Evolutionary conservation across 2,329 filamentous ascomycete genomes (phyloP), one percentile per base, ranked within the genome.

Genomic region (Cladosporium sp.): DNA sequence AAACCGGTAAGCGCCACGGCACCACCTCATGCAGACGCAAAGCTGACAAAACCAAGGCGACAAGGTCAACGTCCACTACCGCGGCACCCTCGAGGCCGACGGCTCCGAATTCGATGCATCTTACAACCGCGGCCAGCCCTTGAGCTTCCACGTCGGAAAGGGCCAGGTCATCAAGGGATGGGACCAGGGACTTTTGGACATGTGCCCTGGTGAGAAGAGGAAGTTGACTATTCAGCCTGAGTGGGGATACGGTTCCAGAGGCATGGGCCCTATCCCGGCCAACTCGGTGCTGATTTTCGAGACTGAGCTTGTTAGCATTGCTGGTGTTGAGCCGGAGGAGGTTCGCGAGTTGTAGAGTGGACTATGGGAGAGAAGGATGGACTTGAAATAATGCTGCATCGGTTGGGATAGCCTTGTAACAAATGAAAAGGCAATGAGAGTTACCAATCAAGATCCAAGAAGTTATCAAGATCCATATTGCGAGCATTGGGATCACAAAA

Each of bases 161-260:
- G 88, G 89, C 38, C 80, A 86, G 67, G 93, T 97, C 43, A 98
- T 98, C 67, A 84, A 87, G 73, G 92, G 92, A 65, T 96, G 91
- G 92, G 92, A 97, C 62, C 72, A 94, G 66, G 92, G 92, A 43
- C 78, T 97, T 33, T 62, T 93, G 48, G 88, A 88, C 64, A 96
- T 97, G 91, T 97, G 93, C 72, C 86, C 94, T 60, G 92, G 93
- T 55, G 92, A 97, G 77, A 92, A 91, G 77, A 81, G 71, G 69
- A 92, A 82, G 49, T 73, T 98, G 68, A 96, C 85, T 16, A 93
- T 98, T 50, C 89, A 90, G n/a, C 88, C 92, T 16, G 81, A 84
- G 64, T 74, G 85, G 64, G 93, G 82, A 41, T 98, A 97, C 69
- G 93, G 93, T 43, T 74, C 85, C 55, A 78, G 82, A 48, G 77